These are phyloP conservation scores for Sutorius eximius DNA, from an alignment of 1,284 basidiomycete genomes.

Conservation along the genomic window DNA sequence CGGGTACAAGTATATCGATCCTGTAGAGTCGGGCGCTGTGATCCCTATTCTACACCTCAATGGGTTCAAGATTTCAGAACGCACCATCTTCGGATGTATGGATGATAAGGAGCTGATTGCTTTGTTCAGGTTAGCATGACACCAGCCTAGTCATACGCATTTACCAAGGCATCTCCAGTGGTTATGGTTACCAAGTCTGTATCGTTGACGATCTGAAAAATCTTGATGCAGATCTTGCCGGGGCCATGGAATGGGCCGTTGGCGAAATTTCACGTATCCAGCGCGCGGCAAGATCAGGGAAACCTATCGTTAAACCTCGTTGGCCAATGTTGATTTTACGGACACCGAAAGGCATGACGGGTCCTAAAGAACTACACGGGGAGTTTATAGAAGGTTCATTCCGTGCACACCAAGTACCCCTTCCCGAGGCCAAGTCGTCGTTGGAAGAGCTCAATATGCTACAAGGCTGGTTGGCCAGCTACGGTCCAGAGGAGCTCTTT, in stretches of 20 bases:
- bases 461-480: conserved; percentile 69
- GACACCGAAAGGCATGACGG: conserved; percentile 79
- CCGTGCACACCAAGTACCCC: conserved; percentile 78
- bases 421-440: conserved; percentile 67
- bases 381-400: conserved; percentile 78
- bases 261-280: conserved; percentile 78
- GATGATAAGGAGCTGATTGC: conserved; percentile 77
- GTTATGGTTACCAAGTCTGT: conserved; percentile 85
- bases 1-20: conserved; percentile 85
- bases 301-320: conserved; percentile 78
- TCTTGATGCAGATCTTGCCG: conserved; percentile 71
- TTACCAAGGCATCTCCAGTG: conserved; percentile 39
- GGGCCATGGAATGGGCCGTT: conserved; percentile 82
- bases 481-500: conserved; percentile 65
- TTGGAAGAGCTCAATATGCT: conserved; percentile 63
- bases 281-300: conserved; percentile 68
- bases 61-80: conserved; percentile 84
- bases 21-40: conserved; percentile 87
- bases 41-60: conserved; percentile 87
- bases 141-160: background rate
- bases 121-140: conserved; percentile 48
- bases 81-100: conserved; percentile 89
- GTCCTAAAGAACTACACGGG: conserved; percentile 64
- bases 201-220: conserved; percentile 75
- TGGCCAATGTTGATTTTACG: conserved; percentile 86